Conservation (phyloP, 768 basidiomycete species). For the Mycena leptocephala region DNA sequence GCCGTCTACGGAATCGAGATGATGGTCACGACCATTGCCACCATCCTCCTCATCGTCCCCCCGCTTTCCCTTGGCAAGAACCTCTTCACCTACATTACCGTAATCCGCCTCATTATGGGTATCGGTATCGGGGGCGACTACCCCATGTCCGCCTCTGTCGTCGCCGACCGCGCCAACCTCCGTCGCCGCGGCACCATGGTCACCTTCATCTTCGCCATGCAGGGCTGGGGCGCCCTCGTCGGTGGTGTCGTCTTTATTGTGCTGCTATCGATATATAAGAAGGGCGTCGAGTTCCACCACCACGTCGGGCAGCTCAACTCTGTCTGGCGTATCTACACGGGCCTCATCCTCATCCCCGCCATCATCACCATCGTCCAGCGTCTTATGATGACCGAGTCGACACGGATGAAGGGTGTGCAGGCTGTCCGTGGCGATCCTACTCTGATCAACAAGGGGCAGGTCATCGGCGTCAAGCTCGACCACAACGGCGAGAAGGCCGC, state of each 20-base stretch:
- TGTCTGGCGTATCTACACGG: slow-evolving; percentile 33
- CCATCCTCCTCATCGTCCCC: slow-evolving; percentile 18
- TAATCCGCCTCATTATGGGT: slow-evolving; percentile 22
- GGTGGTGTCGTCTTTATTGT: slow-evolving; percentile 29
- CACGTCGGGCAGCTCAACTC: slow-evolving; percentile 31
- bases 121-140: slow-evolving; percentile 32
- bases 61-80: slow-evolving; percentile 19
- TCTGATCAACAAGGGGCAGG: slow-evolving; percentile 21
- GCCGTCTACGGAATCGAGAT: slow-evolving; percentile 28
- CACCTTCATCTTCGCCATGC: slow-evolving; percentile 34
- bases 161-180: slow-evolving; percentile 34
- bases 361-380: slow-evolving; percentile 32
- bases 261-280: slow-evolving; percentile 26
- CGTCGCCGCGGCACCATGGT: slow-evolving; percentile 35
- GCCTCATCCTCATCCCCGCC: slow-evolving; percentile 26
- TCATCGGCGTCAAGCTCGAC: slow-evolving; percentile 13
- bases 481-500: slow-evolving; percentile 1
- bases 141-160: slow-evolving; percentile 34
- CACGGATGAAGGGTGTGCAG: slow-evolving; percentile 30
- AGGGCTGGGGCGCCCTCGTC: slow-evolving; percentile 30
- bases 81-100: slow-evolving; percentile 29
- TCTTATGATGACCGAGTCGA: slow-evolving; percentile 20
- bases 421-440: slow-evolving; percentile 27
- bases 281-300: slow-evolving; percentile 12
- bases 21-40: slow-evolving; percentile 23